Conservation (phyloP, 164 flowering plant genomes). For the Paratinospora sagittata region DNA sequence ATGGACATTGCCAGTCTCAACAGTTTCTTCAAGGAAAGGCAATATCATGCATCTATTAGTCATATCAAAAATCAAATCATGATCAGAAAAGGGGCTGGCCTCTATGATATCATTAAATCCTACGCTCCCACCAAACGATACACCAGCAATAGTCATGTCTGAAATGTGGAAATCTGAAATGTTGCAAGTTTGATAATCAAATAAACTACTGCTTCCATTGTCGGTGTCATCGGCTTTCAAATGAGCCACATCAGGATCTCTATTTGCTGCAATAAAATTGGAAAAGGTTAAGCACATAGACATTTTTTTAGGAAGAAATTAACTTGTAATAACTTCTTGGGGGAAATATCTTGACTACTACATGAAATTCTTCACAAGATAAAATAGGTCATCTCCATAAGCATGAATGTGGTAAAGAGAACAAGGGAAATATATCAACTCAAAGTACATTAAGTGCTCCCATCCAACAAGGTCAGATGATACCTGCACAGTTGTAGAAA, state of each 20-base stretch:
- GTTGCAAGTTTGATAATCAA: conserved; percentile 48
- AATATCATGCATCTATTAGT: conserved; percentile 53
- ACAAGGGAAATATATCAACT: neutral
- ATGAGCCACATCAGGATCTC: conserved; percentile 16
- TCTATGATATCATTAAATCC: conserved; percentile 28
- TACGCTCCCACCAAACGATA: conserved; percentile 38
- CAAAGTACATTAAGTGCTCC: neutral
- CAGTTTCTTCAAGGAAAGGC: conserved; percentile 59
- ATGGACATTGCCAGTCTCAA: conserved; percentile 27
- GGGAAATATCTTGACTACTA: no score
- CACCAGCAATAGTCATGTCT: conserved; percentile 51
- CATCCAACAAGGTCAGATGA: neutral
- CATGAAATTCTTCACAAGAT: neutral
- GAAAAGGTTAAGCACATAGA: neutral
- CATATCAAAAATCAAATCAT: conserved; percentile 47
- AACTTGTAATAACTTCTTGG: neutral
- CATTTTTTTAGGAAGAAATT: neutral
- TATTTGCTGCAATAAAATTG: neutral
- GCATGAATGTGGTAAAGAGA: neutral
- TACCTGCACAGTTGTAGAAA: conserved; percentile 33
- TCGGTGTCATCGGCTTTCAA: conserved; percentile 44
- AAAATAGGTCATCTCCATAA: neutral
- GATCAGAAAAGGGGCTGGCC: conserved; percentile 29
- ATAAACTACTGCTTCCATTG: conserved; percentile 40
- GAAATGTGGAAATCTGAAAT: conserved; percentile 61